Evolutionary conservation across 2,329 filamentous ascomycete genomes (phyloP).

Genomic region (Septoria petroselini): DNA sequence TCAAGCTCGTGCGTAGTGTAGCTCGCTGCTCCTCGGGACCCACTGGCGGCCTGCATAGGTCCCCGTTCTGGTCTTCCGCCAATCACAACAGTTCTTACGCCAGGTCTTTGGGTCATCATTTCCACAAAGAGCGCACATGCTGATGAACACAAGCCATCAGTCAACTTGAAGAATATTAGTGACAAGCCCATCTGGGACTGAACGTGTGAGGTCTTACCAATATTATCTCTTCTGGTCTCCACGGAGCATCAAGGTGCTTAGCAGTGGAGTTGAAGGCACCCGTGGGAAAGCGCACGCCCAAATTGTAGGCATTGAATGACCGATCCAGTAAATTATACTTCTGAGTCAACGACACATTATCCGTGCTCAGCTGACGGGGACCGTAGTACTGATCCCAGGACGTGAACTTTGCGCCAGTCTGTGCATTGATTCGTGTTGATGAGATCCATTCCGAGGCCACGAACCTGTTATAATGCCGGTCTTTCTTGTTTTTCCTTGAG

Average conservation of each 20-base stretch:
- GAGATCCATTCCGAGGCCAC: constrained; percentile 31
- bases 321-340: constrained; percentile 30
- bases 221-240: too few species aligned
- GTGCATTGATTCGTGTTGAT: constrained; percentile 28
- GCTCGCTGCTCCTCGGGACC: constrained; percentile 24
- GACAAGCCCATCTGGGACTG: too few species aligned
- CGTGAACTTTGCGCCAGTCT: constrained; percentile 30
- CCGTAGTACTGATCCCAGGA: constrained; percentile 35
- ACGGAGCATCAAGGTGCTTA: too few species aligned
- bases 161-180: too few species aligned
- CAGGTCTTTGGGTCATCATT: constrained; percentile 31
- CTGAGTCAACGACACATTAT: constrained; percentile 27
- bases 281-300: too few species aligned
- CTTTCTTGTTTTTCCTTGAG: background rate
- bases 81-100: constrained; percentile 31
- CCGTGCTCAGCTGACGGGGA: constrained; percentile 23
- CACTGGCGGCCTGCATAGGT: constrained; percentile 33
- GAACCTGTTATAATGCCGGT: constrained; percentile 5
- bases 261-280: too few species aligned
- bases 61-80: constrained; percentile 30
- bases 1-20: constrained; percentile 25
- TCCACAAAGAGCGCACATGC: constrained; percentile 34
- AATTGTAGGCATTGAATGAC: too few species aligned
- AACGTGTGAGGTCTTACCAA: too few species aligned
- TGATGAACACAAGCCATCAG: constrained; percentile 32